phyloP scores from a whole-genome alignment of 495 filamentous ascomycete species.

The Parathielavia appendiculata region DNA sequence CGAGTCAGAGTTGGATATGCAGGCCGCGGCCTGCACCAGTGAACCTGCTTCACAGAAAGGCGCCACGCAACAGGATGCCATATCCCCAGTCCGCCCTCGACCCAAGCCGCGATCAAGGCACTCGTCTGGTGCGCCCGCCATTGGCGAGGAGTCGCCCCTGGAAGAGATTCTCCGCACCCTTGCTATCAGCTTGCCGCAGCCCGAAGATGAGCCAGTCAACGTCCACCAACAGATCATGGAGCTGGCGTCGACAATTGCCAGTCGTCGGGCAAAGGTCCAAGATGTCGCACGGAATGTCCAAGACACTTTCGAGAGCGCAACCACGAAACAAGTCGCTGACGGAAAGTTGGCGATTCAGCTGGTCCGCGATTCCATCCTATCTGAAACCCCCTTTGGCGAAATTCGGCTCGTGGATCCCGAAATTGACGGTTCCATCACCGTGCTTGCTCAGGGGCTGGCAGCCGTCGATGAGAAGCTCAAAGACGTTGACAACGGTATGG shows the following conservation, averaged over 20 bases:
- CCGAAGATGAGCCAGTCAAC: conserved; percentile 14
- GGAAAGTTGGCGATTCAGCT: conserved; percentile 37
- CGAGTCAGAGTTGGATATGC: conserved; percentile 19
- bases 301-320: conserved; percentile 33
- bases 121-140: conserved; percentile 27
- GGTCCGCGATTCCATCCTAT: conserved; percentile 40
- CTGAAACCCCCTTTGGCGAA: conserved; percentile 37
- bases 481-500: conserved; percentile 24
- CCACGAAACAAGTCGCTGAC: conserved; percentile 37
- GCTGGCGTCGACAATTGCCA: conserved; percentile 25
- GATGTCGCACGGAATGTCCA: conserved; percentile 38
- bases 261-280: conserved; percentile 31
- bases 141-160: conserved; percentile 26
- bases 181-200: conserved; percentile 28
- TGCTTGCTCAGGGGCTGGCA: conserved; percentile 36
- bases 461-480: conserved; percentile 28
- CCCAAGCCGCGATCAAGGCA: conserved; percentile 24
- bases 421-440: conserved; percentile 33
- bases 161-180: conserved; percentile 31
- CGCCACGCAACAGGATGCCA: conserved; percentile 5
- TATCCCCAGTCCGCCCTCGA: conserved; percentile 28
- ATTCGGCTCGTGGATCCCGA: conserved; percentile 40
- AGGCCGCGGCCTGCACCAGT: conserved; percentile 7
- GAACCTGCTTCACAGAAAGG: conserved; percentile 20
- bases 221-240: conserved; percentile 15